Base-by-base conservation (phyloP, 2,329 filamentous ascomycete genomes). In the Arthrobotrys sphaeroides region DNA sequence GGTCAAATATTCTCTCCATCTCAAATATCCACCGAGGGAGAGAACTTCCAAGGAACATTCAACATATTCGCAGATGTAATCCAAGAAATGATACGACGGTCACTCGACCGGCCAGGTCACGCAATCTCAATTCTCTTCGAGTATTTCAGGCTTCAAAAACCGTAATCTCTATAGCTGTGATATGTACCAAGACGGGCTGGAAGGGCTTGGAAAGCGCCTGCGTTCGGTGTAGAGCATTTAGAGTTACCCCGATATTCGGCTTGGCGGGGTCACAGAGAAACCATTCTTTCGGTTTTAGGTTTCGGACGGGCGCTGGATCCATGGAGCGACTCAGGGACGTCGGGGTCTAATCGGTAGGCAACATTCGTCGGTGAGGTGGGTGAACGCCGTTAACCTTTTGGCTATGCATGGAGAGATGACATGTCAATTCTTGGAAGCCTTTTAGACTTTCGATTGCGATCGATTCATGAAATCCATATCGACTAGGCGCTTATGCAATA, bases 31-130 rank as follows among this genome's bases (percentile, higher is more conserved):
- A 31, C 24, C 47, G 16, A 53, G 31, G 24, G n/a, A n/a, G n/a
- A 60, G 45, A 61, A 20, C 31, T 55, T 36, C 69, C 69, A 73
- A 73, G 69, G 61, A 66, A 67, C 67, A 66, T 28, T 18, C 16
- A 18, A 57, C 16, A 42, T 53, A 49, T 61, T 43, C 13, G 10
- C 6, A 61, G 36, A 55, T 47, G 62, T 45, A 73, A 61, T 47
- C 61, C 61, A 67, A 73, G 69, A 66, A 67, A 53, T 57, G 61
- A 67, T 73, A 45, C 13, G 33, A 60, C 61, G 13, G 18, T 22
- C 42, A 36, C 13, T 42, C 40, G 28, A 22, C 2, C 6, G 10
- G 6, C 47, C 13, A 1, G 9, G 47, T 64, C 20, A 51, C 24
- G 24, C 20, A 55, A 57, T 16, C 40, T 28, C 28, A 18, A 43